These are phyloP conservation scores for Calonectria honghensis DNA, from an alignment of 2,329 filamentous ascomycete genomes.

Conservation along the genomic window DNA sequence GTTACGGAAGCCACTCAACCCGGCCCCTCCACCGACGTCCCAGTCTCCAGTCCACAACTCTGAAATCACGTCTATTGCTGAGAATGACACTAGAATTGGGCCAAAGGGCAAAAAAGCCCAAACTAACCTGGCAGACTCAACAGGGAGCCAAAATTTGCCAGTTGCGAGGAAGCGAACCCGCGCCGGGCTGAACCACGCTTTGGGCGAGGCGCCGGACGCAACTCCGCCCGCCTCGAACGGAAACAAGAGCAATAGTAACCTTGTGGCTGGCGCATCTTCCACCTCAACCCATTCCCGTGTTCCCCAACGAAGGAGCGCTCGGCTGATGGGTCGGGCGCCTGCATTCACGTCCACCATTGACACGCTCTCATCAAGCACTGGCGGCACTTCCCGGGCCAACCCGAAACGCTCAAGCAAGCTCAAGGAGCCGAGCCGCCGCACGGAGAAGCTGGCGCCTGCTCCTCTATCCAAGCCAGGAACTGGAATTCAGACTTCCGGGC, in stretches of 20 bases:
- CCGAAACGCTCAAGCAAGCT: constrained; percentile 26
- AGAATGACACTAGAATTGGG: neutral
- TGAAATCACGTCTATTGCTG: neutral
- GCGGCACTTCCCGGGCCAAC: constrained; percentile 13
- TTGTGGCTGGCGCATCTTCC: constrained; percentile 25
- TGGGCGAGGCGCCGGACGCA: constrained; percentile 17
- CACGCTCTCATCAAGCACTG: neutral
- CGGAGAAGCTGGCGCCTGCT: neutral
- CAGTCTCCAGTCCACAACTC: constrained; percentile 21
- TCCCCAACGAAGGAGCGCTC: constrained; percentile 46
- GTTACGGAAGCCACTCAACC: constrained; percentile 35
- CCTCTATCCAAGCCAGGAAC: constrained; percentile 12
- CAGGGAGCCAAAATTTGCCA: constrained; percentile 2
- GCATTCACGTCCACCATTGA: constrained; percentile 25
- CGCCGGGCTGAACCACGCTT: constrained; percentile 20
- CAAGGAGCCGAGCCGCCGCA: constrained; percentile 8
- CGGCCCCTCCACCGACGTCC: constrained; percentile 31
- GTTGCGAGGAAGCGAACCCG: constrained; percentile 22
- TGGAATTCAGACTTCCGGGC: constrained; percentile 5
- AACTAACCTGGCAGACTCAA: neutral
- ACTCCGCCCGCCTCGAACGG: constrained; percentile 12
- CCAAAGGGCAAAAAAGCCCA: constrained; percentile 14
- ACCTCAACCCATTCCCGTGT: constrained; percentile 32
- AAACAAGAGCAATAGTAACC: constrained; percentile 36
- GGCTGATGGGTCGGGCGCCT: constrained; percentile 30